Percentiles rank a stretch among this genome's conserved stretches.
Evolutionary conservation across 306 rosid species (phyloP).

Genomic region (Mucuna pruriens): DNA sequence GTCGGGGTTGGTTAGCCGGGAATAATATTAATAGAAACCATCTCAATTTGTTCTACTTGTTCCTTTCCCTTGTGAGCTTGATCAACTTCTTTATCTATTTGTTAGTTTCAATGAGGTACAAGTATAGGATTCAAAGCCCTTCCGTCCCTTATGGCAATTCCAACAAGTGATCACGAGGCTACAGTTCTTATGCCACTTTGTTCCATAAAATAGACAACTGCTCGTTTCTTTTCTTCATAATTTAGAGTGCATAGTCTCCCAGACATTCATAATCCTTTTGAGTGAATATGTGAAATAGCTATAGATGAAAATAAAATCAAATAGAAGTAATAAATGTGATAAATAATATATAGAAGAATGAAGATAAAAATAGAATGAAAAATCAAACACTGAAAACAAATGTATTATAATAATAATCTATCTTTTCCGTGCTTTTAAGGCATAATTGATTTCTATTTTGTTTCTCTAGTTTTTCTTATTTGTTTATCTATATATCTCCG

Average conservation of each 20-base stretch:
- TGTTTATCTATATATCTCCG: background rate
- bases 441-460: background rate
- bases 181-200: background rate
- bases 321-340: too few species aligned
- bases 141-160: conserved; percentile 30
- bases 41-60: conserved; percentile 74
- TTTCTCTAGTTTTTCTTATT: background rate
- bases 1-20: conserved; percentile 85
- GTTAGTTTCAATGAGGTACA: conserved; percentile 72
- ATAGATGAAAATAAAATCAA: too few species aligned
- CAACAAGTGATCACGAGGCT: conserved; percentile 24
- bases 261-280: conserved; percentile 7
- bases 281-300: too few species aligned
- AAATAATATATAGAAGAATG: too few species aligned
- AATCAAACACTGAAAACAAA: too few species aligned
- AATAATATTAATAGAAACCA: conserved; percentile 84
- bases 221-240: conserved; percentile 22
- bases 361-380: too few species aligned
- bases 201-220: background rate
- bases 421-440: background rate
- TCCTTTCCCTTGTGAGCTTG: conserved; percentile 78
- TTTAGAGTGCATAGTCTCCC: background rate
- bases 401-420: too few species aligned
- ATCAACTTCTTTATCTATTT: conserved; percentile 70
- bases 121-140: conserved; percentile 59